Evolutionary conservation across 352 stramenopile species (phyloP).

Genomic region (Paralagenidium karlingii): DNA sequence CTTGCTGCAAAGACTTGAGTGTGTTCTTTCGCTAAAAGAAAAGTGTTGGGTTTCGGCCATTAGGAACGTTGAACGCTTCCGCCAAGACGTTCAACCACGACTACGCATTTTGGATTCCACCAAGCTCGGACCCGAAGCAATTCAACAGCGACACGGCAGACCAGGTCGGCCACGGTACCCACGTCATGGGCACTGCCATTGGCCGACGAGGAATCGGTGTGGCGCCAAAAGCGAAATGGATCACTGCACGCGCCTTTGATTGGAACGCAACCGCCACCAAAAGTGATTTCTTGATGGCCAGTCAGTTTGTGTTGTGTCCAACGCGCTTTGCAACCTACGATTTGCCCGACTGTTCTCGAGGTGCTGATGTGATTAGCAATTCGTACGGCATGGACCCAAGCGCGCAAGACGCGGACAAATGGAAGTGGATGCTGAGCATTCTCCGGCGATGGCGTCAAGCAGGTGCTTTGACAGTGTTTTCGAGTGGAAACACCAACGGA

Average conservation of each 20-base stretch:
- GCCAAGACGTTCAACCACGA: slow-evolving; percentile 20
- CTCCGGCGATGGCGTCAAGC: slow-evolving; percentile 37
- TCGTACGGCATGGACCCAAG: slow-evolving; percentile 48
- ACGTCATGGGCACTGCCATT: slow-evolving; percentile 50
- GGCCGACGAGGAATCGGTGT: slow-evolving; percentile 35
- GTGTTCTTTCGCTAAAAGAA: slow-evolving; percentile 8
- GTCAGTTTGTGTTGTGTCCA: slow-evolving; percentile 56
- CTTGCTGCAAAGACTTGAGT: not conserved
- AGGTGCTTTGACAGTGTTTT: slow-evolving; percentile 43
- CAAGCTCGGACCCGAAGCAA: slow-evolving; percentile 29
- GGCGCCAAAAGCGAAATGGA: slow-evolving; percentile 49
- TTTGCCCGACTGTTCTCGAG: slow-evolving; percentile 35
- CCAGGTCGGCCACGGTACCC: slow-evolving; percentile 50
- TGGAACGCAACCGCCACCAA: slow-evolving; percentile 39
- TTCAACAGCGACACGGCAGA: slow-evolving; percentile 53
- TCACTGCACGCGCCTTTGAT: slow-evolving; percentile 54
- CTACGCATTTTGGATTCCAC: slow-evolving; percentile 60
- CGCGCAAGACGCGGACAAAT: slow-evolving; percentile 17
- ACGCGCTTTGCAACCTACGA: slow-evolving; percentile 30
- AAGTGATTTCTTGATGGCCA: slow-evolving; percentile 50
- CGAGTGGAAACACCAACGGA: slow-evolving; percentile 55
- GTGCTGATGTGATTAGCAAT: slow-evolving; percentile 48
- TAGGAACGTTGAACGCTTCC: slow-evolving; percentile 7
- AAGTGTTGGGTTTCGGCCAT: not conserved
- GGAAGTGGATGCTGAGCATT: slow-evolving; percentile 41